Percentiles rank a stretch among this genome's conserved stretches.
Conservation (phyloP, 768 basidiomycete species). For the Boletellus ananiceps region DNA sequence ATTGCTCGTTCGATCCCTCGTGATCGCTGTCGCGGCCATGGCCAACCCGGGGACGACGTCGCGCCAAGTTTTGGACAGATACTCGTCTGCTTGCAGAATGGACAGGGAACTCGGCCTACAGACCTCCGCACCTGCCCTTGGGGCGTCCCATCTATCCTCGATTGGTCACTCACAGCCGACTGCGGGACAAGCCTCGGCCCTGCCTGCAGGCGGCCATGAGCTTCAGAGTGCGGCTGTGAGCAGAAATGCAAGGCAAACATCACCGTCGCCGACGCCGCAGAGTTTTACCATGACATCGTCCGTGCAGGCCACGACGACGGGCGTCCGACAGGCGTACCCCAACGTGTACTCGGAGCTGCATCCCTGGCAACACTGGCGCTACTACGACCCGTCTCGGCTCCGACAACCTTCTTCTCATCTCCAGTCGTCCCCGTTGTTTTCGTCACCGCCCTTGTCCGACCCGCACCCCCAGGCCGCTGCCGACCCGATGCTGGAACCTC, state of each 20-base stretch:
- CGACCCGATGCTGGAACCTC: background rate
- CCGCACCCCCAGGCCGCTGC: background rate
- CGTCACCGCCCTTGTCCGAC: background rate
- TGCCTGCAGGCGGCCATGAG: background rate
- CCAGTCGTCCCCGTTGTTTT: background rate
- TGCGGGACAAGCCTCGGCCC: background rate
- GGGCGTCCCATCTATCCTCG: background rate
- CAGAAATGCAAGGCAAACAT: background rate
- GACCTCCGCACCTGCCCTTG: background rate
- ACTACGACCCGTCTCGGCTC: slow-evolving; percentile 2
- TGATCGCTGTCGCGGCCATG: slow-evolving; percentile 1
- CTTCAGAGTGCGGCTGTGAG: background rate
- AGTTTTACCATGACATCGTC: background rate
- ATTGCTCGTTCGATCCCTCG: background rate
- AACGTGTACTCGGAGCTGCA: background rate
- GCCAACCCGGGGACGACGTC: background rate
- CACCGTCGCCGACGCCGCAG: background rate
- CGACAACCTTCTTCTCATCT: background rate
- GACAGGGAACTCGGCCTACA: too few species aligned
- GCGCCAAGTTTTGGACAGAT: background rate
- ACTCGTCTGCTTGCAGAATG: background rate
- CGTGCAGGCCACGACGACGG: background rate
- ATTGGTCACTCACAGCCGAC: background rate
- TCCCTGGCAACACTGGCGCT: background rate
- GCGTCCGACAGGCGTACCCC: background rate